phyloP scores from a whole-genome alignment of 2,329 filamentous ascomycete species.

The Fusarium albosuccineum region DNA sequence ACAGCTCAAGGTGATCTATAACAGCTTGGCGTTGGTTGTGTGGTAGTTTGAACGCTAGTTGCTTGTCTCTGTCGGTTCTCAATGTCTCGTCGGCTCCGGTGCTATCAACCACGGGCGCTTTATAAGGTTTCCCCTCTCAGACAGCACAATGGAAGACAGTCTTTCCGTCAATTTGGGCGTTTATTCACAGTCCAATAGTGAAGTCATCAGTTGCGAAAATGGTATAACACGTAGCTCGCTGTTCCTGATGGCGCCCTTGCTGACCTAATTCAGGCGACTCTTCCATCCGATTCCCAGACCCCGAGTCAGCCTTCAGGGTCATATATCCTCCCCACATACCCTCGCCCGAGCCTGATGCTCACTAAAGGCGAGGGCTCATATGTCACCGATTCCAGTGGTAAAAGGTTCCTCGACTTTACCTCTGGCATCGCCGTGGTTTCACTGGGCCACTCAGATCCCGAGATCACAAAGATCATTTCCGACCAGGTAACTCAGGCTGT shows the following conservation, averaged over 20 bases:
- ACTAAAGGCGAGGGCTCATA: conserved; percentile 7
- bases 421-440: conserved; percentile 12
- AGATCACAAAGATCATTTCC: conserved; percentile 7
- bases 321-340: conserved; percentile 12
- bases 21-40: conserved; percentile 3
- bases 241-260: neutral
- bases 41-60: neutral
- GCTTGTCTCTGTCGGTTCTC: neutral
- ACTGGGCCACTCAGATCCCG: conserved; percentile 5
- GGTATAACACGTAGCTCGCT: neutral
- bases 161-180: neutral
- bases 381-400: conserved; percentile 2
- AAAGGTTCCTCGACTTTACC: conserved; percentile 12
- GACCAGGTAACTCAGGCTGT: neutral
- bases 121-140: neutral
- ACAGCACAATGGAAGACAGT: neutral
- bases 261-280: neutral
- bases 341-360: conserved; percentile 8
- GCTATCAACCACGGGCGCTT: neutral
- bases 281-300: neutral
- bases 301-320: conserved; percentile 1
- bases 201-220: neutral
- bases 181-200: neutral
- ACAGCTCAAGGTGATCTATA: neutral
- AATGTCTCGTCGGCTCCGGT: neutral